Base-by-base conservation (phyloP, 129 eudicot species). In the Flaveria ramosissima region DNA sequence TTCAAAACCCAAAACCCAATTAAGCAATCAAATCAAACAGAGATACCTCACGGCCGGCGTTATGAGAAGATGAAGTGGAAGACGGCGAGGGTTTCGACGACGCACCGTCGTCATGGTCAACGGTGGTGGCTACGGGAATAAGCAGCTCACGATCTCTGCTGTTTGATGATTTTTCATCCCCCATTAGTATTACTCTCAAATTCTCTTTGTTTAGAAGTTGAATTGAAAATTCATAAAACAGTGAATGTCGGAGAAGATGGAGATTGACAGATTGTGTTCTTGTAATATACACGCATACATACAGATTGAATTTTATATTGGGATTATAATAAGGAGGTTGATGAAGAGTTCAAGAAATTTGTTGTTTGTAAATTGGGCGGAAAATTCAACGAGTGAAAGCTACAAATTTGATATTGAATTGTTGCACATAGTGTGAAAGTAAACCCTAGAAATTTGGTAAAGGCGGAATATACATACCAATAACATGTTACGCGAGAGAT, bases 101-200 rank as follows among this genome's bases (percentile, higher is more conserved):
- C 36, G 78, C 76, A 73, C 55, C 84, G 16, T 41, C 83, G 68
- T 75, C 89, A 72, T 62, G 81, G 50, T 21, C 88, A 73, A 73
- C 79, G 69, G 97, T 57, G 76, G 79, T 86, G 43, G 93, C 86
- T 21, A 93, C 96, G 6, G 98, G 95, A 1, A 93, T 85, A 10
- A 93, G 90, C 77, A 93, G 87, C 75, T 93, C 98, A 7, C 96
- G 95, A 90, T 93, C 98, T 90, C 98, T 88, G 68, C 56, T 71
- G 9, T 74, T 78, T 12, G 81, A 36, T 48, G 90, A 82, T 85
- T 85, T 93, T 13, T 90, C 98, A 73, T 93, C 98, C 19, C 87
- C 93, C 93, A 88, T 88, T 30, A 30, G 36, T 3, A 30, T 30
- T 68, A 71, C 61, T 73, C 68, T 53, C 74, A 52, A 13, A 21